A percentile compares a stretch with the other conserved stretches of the same genome.
These are phyloP conservation scores for Artemisia argyi DNA, from an alignment of 129 eudicot genomes.

Conservation along the genomic window DNA sequence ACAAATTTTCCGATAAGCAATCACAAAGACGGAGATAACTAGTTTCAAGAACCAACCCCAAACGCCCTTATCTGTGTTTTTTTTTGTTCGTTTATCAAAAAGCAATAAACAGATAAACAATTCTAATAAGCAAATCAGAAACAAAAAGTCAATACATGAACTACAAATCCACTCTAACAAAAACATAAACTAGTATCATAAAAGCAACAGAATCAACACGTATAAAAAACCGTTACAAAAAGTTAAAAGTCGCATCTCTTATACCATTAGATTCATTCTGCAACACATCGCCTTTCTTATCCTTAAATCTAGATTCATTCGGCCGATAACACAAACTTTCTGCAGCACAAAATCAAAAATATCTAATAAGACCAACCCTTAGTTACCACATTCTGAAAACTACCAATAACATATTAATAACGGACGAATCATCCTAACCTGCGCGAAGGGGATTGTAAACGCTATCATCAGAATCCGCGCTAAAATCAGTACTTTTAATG, in stretches of 20 bases:
- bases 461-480: constrained; percentile 61
- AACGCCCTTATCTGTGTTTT: no score
- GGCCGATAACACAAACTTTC: constrained; percentile 36
- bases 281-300: constrained; percentile 30
- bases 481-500: constrained; percentile 49
- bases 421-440: not conserved
- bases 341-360: constrained; percentile 2
- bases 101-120: no score
- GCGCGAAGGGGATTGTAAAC: constrained; percentile 32
- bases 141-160: constrained; percentile 10
- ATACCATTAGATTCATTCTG: constrained; percentile 40
- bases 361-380: not conserved
- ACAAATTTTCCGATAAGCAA: no score
- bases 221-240: not conserved
- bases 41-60: no score
- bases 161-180: not conserved
- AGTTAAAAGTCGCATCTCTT: constrained; percentile 1
- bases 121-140: no score
- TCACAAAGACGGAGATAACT: no score
- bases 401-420: not conserved
- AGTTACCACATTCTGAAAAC: not conserved
- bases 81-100: no score
- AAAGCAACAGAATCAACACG: not conserved
- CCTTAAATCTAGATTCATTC: constrained; percentile 38
- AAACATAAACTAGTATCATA: not conserved